Evolutionary conservation across 768 basidiomycete genomes (phyloP).

Genomic region (Sporobolomyces pararoseus): DNA sequence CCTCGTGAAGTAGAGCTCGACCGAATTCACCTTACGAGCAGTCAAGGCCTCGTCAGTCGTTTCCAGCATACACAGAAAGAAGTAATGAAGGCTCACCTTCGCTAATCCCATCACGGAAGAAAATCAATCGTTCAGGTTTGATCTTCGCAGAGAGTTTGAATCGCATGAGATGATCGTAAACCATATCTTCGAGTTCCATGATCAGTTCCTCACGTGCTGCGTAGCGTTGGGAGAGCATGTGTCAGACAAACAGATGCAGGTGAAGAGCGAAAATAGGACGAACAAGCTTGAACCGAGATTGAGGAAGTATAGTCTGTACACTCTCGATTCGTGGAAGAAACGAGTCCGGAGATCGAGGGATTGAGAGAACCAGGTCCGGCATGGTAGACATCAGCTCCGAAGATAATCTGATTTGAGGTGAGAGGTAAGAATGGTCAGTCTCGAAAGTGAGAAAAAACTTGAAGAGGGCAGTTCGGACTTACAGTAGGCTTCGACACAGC

Average conservation of each 20-base stretch:
- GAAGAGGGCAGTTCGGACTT: neutral
- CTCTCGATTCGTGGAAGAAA: constrained; percentile 7
- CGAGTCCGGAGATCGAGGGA: constrained; percentile 13
- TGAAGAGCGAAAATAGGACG: neutral
- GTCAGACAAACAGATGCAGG: no score
- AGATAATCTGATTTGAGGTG: neutral
- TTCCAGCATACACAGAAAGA: no score
- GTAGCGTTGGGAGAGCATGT: no score
- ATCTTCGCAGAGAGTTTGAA: neutral
- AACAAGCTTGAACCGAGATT: constrained; percentile 1
- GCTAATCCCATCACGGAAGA: constrained; percentile 22
- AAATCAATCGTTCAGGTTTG: constrained; percentile 19
- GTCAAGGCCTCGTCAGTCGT: neutral
- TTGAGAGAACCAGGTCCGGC: neutral
- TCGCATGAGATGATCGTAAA: neutral
- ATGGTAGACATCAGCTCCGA: constrained; percentile 27
- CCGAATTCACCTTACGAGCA: neutral
- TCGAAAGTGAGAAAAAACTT: neutral
- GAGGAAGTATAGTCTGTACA: neutral
- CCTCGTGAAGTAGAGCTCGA: neutral
- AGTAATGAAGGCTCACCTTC: constrained; percentile 17
- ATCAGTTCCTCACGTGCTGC: constrained; percentile 17
- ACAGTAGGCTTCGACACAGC: constrained; percentile 1
- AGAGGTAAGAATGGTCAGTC: no score
- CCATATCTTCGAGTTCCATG: neutral